These are phyloP conservation scores for Penium margaritaceum DNA, from an alignment of 139 green algal genomes.

Conservation along the genomic window DNA sequence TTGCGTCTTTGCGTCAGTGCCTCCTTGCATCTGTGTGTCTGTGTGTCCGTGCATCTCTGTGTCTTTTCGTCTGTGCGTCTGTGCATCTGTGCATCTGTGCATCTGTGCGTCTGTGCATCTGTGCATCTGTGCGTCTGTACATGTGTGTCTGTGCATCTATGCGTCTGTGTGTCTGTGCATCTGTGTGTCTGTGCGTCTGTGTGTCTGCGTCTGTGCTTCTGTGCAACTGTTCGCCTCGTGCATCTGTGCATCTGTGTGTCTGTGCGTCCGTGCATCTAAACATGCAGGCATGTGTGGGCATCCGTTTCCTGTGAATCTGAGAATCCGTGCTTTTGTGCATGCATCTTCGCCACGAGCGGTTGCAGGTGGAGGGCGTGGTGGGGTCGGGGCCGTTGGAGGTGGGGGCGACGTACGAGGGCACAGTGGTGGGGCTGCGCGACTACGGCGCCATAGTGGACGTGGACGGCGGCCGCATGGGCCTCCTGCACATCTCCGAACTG, in stretches of 20 bases:
- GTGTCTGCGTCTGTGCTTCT: too few relatives aligned
- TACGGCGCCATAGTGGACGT: slow-evolving; percentile 47
- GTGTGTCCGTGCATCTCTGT: too few relatives aligned
- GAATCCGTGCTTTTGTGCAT: background rate
- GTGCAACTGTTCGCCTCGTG: too few relatives aligned
- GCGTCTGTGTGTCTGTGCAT: background rate
- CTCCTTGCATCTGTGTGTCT: too few relatives aligned
- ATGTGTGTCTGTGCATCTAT: background rate
- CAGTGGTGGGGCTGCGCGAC: slow-evolving; percentile 23
- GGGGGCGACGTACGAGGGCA: slow-evolving; percentile 17
- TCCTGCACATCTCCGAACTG: slow-evolving; percentile 45
- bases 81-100: background rate
- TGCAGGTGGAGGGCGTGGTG: slow-evolving; percentile 21
- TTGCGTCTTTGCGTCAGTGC: too few relatives aligned
- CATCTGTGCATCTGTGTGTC: too few relatives aligned
- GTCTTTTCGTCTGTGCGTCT: background rate
- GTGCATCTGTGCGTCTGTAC: background rate
- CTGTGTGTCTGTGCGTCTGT: too few relatives aligned
- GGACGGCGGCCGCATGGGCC: slow-evolving; percentile 5
- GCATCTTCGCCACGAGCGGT: too few relatives aligned
- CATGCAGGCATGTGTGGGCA: too few relatives aligned
- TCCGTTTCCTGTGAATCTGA: background rate
- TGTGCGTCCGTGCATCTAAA: too few relatives aligned
- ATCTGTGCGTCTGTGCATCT: background rate
- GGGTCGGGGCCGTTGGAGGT: slow-evolving; percentile 33